A percentile compares a stretch with the other conserved stretches of the same genome.
Evolutionary conservation across 306 rosid species (phyloP).

Genomic region (Alnus glutinosa): DNA sequence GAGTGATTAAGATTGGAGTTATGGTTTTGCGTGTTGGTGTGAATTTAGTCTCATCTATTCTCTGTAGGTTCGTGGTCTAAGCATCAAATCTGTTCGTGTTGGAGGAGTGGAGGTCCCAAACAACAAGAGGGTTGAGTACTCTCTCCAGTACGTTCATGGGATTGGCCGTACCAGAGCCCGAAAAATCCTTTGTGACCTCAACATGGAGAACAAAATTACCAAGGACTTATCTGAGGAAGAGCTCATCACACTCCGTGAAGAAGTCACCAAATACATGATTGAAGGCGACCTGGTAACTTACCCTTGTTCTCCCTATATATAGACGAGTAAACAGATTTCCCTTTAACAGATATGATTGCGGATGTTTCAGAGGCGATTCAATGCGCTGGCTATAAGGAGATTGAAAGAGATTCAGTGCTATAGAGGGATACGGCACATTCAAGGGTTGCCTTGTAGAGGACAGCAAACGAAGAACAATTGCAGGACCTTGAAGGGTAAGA

Average conservation of each 20-base stretch:
- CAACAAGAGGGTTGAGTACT: conserved; percentile 78
- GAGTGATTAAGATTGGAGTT: neutral
- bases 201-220: conserved; percentile 79
- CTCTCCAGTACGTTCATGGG: conserved; percentile 91
- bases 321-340: neutral
- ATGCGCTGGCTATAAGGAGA: conserved; percentile 82
- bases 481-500: conserved; percentile 93
- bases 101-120: conserved; percentile 93
- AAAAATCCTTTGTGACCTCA: conserved; percentile 61
- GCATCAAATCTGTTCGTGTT: conserved; percentile 71
- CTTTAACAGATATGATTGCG: conserved; percentile 9
- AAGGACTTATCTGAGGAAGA: conserved; percentile 82
- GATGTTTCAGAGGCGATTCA: conserved; percentile 71
- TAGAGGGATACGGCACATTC: conserved; percentile 84
- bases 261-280: conserved; percentile 79
- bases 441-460: conserved; percentile 92
- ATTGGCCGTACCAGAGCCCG: conserved; percentile 74
- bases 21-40: conserved; percentile 16
- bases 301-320: neutral
- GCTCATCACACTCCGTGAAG: conserved; percentile 70
- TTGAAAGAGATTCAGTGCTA: conserved; percentile 93
- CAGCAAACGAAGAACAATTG: conserved; percentile 93
- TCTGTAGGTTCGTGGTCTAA: conserved; percentile 47
- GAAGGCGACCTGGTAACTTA: conserved; percentile 85
- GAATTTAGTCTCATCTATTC: conserved; percentile 3